Evolutionary conservation across 2,329 filamentous ascomycete species (phyloP), one percentile per base, ranked within the genome.

Genomic region (Didymella glomerata): DNA sequence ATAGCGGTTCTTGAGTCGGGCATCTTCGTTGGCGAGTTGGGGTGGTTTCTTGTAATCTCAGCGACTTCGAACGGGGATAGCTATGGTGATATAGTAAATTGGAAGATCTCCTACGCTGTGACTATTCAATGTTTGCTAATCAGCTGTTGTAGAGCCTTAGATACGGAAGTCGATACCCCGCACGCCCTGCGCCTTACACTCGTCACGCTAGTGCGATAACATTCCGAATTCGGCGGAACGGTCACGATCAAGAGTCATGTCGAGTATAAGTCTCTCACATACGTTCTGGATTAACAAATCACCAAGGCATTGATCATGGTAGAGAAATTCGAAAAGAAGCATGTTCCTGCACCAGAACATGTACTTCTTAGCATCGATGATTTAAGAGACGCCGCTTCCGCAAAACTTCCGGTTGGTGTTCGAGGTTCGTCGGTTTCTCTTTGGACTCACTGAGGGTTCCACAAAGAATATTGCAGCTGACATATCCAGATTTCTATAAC

Each of bases 401-500:
- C 58, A 24, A 66, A 64, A 46, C 54, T 71, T 1, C 59, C 67
- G 1, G 18, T 20, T 24, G 45, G 47, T 18, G 55, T 54, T 18
- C 53, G 63, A 61, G 61, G 57, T 62, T 9, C 14, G 55, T 48
- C 30, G 10, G 11, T 25, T 22, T 22, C 9, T 11, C 18, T 30
- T 4, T n/a, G 13, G 18, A 47, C 11, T 24, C 11, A 27, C 24
- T 27, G 41, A 41, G 11, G 20, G 38, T 14, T n/a, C 22, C 18
- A 34, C 8, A 7, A 6, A 18, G 22, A 8, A 14, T 20, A 36
- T 22, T 11, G 13, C 20, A 22, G 16, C 42, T 54, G 27, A 59
- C 30, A 14, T 11, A 18, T 27, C 14, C 20, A 80, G 84, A 85
- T 49, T 86, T 85, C 72, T 86, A 82, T 70, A 86, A 86, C 67